Conservation (phyloP, 78 protist species). For the Trichosphaerium sp. region DNA sequence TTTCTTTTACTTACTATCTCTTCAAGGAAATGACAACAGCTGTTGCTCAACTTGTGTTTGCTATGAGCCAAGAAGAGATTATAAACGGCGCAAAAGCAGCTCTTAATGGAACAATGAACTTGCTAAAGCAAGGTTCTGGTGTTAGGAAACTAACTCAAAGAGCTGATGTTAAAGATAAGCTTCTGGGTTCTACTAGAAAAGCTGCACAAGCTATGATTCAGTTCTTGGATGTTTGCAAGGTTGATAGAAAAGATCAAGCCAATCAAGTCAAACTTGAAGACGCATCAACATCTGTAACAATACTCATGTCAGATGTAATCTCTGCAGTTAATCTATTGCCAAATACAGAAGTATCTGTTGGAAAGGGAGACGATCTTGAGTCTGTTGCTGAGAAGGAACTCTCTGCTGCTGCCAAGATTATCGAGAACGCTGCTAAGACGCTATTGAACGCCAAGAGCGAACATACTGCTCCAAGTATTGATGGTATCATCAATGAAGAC, state of each 20-base stretch:
- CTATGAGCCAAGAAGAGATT: slow-evolving; percentile 8
- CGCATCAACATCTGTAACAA: neutral
- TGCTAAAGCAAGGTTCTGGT: neutral
- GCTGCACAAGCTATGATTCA: slow-evolving; percentile 32
- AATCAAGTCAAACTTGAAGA: neutral
- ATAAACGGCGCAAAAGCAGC: neutral
- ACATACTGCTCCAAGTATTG: slow-evolving; percentile 14
- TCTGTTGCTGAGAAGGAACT: slow-evolving; percentile 52
- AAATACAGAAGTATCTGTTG: too few relatives aligned
- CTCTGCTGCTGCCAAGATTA: slow-evolving; percentile 30
- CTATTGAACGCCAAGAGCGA: slow-evolving; percentile 35
- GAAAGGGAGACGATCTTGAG: slow-evolving; percentile 47
- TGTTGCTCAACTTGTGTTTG: slow-evolving; percentile 22
- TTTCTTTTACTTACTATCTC: too few relatives aligned
- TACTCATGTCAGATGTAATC: neutral
- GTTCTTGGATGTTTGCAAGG: slow-evolving; percentile 19
- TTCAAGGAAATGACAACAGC: slow-evolving; percentile 37
- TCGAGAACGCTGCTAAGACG: slow-evolving; percentile 43
- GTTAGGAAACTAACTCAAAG: neutral
- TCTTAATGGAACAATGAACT: neutral
- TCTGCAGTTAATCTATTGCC: too few relatives aligned
- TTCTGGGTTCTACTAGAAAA: slow-evolving; percentile 34
- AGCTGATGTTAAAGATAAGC: slow-evolving; percentile 25
- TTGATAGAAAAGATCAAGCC: slow-evolving; percentile 27
- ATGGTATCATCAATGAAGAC: slow-evolving; percentile 27